Conservation (phyloP, 2,329 filamentous ascomycete genomes). For the Thelonectria rubi region DNA sequence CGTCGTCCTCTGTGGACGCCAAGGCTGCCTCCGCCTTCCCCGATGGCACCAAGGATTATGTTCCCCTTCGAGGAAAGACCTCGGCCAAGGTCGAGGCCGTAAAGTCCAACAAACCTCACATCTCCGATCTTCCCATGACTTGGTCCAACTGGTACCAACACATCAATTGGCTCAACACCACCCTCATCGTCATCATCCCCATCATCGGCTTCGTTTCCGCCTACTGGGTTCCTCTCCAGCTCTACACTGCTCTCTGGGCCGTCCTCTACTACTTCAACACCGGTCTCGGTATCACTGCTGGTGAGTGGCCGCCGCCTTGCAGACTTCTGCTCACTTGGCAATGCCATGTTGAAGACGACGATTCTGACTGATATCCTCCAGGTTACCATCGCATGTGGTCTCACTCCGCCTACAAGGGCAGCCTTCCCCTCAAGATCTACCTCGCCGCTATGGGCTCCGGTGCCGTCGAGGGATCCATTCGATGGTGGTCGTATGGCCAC, state of each 20-base stretch:
- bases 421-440: conserved; percentile 79
- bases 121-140: conserved; percentile 84
- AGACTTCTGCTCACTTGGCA: background rate
- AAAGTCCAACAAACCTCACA: conserved; percentile 73
- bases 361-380: conserved; percentile 13
- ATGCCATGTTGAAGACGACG: conserved; percentile 14
- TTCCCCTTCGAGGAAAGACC: conserved; percentile 54
- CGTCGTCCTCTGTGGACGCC: conserved; percentile 52
- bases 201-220: conserved; percentile 76
- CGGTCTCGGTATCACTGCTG: conserved; percentile 80
- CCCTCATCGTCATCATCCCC: conserved; percentile 81
- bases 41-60: conserved; percentile 66
- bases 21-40: conserved; percentile 54
- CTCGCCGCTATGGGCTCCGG: conserved; percentile 83
- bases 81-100: conserved; percentile 58
- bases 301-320: conserved; percentile 53
- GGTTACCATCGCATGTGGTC: conserved; percentile 79
- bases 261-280: conserved; percentile 86
- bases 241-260: conserved; percentile 77
- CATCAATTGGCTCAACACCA: conserved; percentile 91
- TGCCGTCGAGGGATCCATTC: conserved; percentile 84
- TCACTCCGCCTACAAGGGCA: conserved; percentile 84
- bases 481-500: conserved; percentile 90
- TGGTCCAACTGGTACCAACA: conserved; percentile 89
- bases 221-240: conserved; percentile 79